phyloP scores from a whole-genome alignment of 2,329 filamentous ascomycete species.

The Alternaria panax region DNA sequence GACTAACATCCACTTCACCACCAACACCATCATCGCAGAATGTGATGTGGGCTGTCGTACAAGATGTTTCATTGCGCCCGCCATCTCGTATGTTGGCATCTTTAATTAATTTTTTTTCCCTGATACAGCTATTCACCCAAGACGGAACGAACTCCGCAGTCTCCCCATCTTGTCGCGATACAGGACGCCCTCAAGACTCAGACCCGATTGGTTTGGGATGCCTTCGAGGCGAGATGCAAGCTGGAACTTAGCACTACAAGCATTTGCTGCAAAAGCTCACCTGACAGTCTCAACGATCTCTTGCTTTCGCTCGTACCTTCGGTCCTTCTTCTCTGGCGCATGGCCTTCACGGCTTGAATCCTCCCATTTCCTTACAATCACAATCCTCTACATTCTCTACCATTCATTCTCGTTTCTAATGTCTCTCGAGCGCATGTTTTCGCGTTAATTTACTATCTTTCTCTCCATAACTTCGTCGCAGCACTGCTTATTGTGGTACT shows the following conservation, averaged over 20 bases:
- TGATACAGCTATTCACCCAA: not conserved
- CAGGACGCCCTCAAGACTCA: not conserved
- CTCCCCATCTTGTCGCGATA: not conserved
- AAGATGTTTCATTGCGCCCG: not conserved
- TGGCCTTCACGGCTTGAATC: not conserved
- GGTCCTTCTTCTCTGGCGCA: not conserved
- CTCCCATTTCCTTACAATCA: not conserved
- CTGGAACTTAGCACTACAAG: not conserved
- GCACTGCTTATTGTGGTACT: not conserved
- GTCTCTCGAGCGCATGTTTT: not conserved
- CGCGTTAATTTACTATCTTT: too few relatives aligned
- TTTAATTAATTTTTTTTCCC: not conserved
- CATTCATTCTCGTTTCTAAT: not conserved
- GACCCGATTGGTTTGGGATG: not conserved
- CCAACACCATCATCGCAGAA: not conserved
- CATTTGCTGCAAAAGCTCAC: not conserved
- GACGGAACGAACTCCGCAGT: not conserved
- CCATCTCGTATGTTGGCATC: not conserved
- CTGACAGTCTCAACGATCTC: not conserved
- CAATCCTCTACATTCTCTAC: not conserved
- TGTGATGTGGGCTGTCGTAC: not conserved
- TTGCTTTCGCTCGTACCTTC: not conserved
- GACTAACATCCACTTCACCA: not conserved
- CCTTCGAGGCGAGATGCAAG: not conserved
- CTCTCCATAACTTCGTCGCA: not conserved